Base-by-base conservation (phyloP, 257 asterid species). In the Primulina tabacum region DNA sequence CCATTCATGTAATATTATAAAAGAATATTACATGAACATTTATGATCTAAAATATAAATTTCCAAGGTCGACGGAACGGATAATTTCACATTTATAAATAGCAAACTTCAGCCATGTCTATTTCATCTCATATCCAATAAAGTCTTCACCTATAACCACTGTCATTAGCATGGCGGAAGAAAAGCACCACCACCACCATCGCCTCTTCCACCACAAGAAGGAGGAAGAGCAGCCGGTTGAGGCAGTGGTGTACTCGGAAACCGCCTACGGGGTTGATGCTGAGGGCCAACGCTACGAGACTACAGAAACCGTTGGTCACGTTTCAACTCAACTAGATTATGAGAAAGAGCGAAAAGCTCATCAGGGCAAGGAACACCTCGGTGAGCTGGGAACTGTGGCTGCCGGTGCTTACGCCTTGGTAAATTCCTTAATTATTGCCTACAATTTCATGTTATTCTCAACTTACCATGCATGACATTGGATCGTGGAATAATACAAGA, bases 391-490 rank as follows among this genome's bases (percentile, higher is more conserved):
- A 1, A 76, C 81, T 0, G 67, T 37, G 6, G 92, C 85, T 17
- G 88, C 88, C 16, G 92, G 87, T 10, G 91, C 84, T 75, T 89
- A 65, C 52, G 92, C 91, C 74, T 29, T 89, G 86, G 96, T 90
- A 85, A 57, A 17, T 21, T 8, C 12, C 1, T 10, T 61, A 34
- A 18, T 71, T 50, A 28, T 26, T 20, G 8, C 7, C 34, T 35
- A 35, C 7, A 35, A 35, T 35, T 8, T 35, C 8, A 35, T 35
- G 40, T 35, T 35, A 35, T 8, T 35, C 10, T 35, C 40, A 35
- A 35, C 11, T 2, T 7, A 8, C 40, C 40, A 35, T 7, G 10
- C 9, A 1, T 35, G 8, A 7, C 14, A 37, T 8, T 37, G 14
- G 47, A 37, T 37, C 47, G 8, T 37, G 12, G 2, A 37, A 37